These are phyloP conservation scores for Vitis cinerea DNA, from an alignment of 164 flowering plant species.

Conservation along the genomic window DNA sequence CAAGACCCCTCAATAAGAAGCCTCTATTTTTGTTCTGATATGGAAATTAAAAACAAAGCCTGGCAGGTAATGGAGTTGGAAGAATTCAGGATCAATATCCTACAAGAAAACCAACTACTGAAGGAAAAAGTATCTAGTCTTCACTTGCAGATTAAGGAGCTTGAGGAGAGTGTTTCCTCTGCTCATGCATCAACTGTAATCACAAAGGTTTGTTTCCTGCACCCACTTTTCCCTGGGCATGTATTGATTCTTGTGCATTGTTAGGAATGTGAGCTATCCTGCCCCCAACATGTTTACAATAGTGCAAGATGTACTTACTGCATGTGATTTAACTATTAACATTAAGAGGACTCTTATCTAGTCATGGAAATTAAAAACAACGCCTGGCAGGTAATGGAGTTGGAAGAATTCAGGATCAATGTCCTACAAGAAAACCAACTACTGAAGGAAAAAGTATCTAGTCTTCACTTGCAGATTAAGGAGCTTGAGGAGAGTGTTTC, in stretches of 20 bases:
- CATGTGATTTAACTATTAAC: too few species aligned
- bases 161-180: conserved; percentile 34
- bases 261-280: too few species aligned
- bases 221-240: neutral
- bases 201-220: conserved; percentile 32
- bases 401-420: conserved; percentile 58
- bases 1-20: neutral
- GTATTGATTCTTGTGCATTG: too few species aligned
- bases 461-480: conserved; percentile 47
- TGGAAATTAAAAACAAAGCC: conserved; percentile 63
- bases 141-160: conserved; percentile 46
- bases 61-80: conserved; percentile 93
- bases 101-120: conserved; percentile 58
- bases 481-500: conserved; percentile 36
- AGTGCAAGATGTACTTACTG: too few species aligned
- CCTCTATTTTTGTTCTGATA: conserved; percentile 47
- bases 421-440: conserved; percentile 55
- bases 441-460: conserved; percentile 42
- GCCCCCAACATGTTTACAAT: too few species aligned
- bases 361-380: conserved; percentile 53
- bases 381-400: conserved; percentile 85
- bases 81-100: conserved; percentile 42
- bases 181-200: conserved; percentile 28
- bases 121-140: conserved; percentile 40
- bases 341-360: too few species aligned